Base-by-base conservation (phyloP, 352 stramenopile genomes). In the Phytophthora sojae region DNA sequence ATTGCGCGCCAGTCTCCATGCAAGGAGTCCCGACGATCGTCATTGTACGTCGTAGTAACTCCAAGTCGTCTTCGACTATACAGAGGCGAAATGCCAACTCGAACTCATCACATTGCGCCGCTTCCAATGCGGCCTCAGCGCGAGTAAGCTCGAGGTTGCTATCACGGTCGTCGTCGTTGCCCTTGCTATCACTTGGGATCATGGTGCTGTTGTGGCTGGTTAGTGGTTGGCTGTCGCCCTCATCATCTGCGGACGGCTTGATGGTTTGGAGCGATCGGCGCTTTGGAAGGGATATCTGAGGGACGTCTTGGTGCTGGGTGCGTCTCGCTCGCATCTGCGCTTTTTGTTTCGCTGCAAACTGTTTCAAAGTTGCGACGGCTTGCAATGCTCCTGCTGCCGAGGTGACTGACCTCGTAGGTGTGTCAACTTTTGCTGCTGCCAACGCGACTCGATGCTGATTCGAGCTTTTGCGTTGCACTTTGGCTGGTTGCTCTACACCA, bases 61-160 rank as follows among this genome's bases (percentile, higher is more conserved):
- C 44, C 17, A 78, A 60, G 49, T 89, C 76, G 29, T 90, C 85
- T 67, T 88, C 85, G 7, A 92, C 44, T 29, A 90, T 77, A 42
- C 73, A 82, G 44, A 92, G 50, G 44, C 82, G 81, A 14, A 92
- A 56, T 21, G 82, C 85, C 14, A 92, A 30, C 15, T 92, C 82
- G 25, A 65, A 64, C 29, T 91, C 75, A 1, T 76, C 76, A 23
- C 81, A 81, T 2, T 76, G 44, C 0, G 71, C 80, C 11, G 85
- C 80, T 26, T 79, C 45, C 17, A 89, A 54, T 0, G 79, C 73
- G 12, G 79, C 77, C 2, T 91, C 80, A 39, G 65, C 61, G 15
- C 79, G 64, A 56, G 77, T 88, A 26, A 87, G 67, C n/a, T 64
- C 23, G 3, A 71, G 45, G 2, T 51, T 44, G 5, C 12, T 15